These are phyloP conservation scores for Coemansia sp. DNA, from an alignment of 192 early-diverging fungal genomes.

Conservation along the genomic window DNA sequence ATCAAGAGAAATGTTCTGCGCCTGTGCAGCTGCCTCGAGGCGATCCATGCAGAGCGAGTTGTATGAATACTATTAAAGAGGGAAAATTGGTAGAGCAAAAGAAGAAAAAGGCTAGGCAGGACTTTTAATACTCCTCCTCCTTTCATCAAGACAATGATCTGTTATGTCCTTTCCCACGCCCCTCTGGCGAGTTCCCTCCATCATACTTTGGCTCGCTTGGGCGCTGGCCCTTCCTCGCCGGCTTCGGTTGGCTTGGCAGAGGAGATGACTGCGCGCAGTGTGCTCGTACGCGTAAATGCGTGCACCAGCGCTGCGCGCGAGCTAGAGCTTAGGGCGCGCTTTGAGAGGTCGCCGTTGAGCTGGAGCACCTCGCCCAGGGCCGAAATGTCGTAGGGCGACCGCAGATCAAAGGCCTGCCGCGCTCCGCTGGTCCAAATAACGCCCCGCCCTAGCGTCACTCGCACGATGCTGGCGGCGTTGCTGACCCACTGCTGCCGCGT, in stretches of 20 bases:
- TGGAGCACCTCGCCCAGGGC: slow-evolving; percentile 47
- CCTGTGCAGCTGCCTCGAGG: slow-evolving; percentile 19
- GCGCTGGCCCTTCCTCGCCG: background rate
- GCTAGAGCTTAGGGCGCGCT: slow-evolving; percentile 35
- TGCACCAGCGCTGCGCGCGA: slow-evolving; percentile 44
- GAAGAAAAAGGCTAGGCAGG: background rate
- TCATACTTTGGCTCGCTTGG: background rate
- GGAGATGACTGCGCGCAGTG: slow-evolving; percentile 39
- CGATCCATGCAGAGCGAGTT: slow-evolving; percentile 27
- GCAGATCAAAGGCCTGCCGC: slow-evolving; percentile 35
- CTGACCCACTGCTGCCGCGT: slow-evolving; percentile 54
- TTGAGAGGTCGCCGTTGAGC: slow-evolving; percentile 50
- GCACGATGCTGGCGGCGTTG: slow-evolving; percentile 45
- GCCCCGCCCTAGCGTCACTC: slow-evolving; percentile 39
- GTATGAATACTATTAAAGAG: background rate
- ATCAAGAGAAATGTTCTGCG: slow-evolving; percentile 26
- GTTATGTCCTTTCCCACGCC: background rate
- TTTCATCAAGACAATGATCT: background rate
- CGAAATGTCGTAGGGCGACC: slow-evolving; percentile 47
- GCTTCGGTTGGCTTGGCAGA: slow-evolving; percentile 16
- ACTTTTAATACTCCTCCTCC: too few species aligned
- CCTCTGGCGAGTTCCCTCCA: background rate
- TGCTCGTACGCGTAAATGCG: slow-evolving; percentile 37
- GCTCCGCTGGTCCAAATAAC: slow-evolving; percentile 47
- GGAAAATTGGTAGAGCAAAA: background rate